Evolutionary conservation across 345 rosid genomes (phyloP).

Genomic region (Pistacia vera): DNA sequence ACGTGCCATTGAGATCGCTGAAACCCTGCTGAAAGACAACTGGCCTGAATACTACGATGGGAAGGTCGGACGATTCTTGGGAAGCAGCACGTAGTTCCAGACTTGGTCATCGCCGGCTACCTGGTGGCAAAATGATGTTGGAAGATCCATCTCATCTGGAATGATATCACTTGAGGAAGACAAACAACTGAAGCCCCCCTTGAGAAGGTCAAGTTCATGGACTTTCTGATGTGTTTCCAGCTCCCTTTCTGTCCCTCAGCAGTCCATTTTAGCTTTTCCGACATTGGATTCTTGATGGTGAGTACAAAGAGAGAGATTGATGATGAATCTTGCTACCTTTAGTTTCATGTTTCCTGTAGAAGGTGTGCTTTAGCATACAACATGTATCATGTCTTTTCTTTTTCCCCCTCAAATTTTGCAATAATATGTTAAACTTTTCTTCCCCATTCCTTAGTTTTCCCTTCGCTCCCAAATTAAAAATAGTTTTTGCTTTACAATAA

Average conservation of each 20-base stretch:
- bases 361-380: neutral
- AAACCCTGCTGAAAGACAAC: constrained; percentile 61
- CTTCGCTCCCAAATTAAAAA: neutral
- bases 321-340: neutral
- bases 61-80: constrained; percentile 87
- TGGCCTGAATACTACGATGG: constrained; percentile 99
- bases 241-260: neutral
- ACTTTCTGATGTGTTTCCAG: constrained; percentile 26
- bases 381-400: neutral
- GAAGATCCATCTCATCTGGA: constrained; percentile 93
- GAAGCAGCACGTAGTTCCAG: constrained; percentile 82
- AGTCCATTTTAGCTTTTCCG: neutral
- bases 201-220: constrained; percentile 89
- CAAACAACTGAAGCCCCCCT: constrained; percentile 72
- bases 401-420: neutral
- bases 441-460: neutral
- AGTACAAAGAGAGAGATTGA: neutral
- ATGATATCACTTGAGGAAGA: constrained; percentile 90
- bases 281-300: neutral
- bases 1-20: constrained; percentile 79
- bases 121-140: constrained; percentile 94
- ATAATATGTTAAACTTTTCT: neutral
- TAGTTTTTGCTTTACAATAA: neutral
- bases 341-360: constrained; percentile 6
- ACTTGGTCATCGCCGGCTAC: constrained; percentile 98